Evolutionary conservation across 2,329 filamentous ascomycete genomes (phyloP).

Genomic region (Drechslerella stenobrocha): DNA sequence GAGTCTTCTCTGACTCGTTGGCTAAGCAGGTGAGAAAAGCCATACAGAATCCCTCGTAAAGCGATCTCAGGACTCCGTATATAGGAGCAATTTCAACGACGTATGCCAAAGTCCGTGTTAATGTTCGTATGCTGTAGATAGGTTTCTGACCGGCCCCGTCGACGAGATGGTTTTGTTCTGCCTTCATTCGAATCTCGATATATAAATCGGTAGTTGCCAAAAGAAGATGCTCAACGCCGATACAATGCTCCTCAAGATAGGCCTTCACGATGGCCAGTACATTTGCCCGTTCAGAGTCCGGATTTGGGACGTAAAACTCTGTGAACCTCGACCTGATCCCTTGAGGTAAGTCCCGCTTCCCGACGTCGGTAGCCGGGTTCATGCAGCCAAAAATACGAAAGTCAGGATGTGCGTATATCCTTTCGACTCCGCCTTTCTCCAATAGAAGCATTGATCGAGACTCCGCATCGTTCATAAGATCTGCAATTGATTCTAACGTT

Average conservation of each 20-base stretch:
- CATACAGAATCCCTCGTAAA: constrained; percentile 98
- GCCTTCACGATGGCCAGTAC: constrained; percentile 83
- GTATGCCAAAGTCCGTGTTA: constrained; percentile 87
- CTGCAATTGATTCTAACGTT: constrained; percentile 88
- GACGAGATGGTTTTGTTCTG: constrained; percentile 79
- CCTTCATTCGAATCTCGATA: constrained; percentile 79
- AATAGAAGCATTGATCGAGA: constrained; percentile 83
- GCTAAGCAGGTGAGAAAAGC: constrained; percentile 90
- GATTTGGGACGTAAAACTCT: constrained; percentile 89
- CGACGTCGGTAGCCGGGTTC: constrained; percentile 97
- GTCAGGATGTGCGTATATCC: constrained; percentile 83
- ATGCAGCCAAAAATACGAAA: constrained; percentile 98
- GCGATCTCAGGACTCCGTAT: constrained; percentile 80
- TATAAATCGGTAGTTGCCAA: constrained; percentile 59
- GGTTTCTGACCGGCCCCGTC: constrained; percentile 95
- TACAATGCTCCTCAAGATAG: constrained; percentile 74
- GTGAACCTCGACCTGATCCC: constrained; percentile 91
- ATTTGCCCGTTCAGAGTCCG: constrained; percentile 83
- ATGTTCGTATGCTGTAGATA: constrained; percentile 91
- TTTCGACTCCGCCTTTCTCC: constrained; percentile 89
- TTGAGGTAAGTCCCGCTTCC: constrained; percentile 88
- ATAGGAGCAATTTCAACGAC: constrained; percentile 79
- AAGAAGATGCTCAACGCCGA: constrained; percentile 71
- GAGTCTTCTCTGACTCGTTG: constrained; percentile 74
- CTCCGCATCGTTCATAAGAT: constrained; percentile 75